Conservation (phyloP, 192 early-diverging fungal genomes). For the Physocladia obscura region DNA sequence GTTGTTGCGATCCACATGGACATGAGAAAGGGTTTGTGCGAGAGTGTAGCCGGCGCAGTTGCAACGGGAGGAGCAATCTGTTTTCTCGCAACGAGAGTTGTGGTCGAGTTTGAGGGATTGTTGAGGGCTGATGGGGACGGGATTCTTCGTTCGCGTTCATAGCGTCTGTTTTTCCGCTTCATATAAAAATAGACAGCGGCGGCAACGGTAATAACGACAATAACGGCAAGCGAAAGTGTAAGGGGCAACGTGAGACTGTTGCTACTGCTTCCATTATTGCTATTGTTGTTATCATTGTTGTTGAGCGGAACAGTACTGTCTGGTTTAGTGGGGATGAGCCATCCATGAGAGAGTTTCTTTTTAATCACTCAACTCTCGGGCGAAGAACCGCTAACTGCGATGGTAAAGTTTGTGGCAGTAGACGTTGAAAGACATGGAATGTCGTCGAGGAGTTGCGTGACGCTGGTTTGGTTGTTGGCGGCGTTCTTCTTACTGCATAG, state of each 20-base stretch:
- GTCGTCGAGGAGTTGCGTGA: conserved; percentile 1
- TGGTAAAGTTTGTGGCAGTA: background rate
- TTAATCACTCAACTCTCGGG: background rate
- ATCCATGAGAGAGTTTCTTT: background rate
- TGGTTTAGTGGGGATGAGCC: background rate
- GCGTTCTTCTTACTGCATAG: conserved; percentile 15
- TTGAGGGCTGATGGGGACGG: background rate
- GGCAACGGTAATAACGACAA: background rate
- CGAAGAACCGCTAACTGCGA: background rate
- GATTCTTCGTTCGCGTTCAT: background rate
- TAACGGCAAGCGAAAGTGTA: background rate
- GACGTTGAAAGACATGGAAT: background rate
- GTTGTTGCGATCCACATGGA: background rate
- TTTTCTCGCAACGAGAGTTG: background rate
- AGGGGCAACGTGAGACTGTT: conserved; percentile 7
- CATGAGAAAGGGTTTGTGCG: too few relatives aligned
- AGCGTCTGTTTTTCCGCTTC: conserved; percentile 6
- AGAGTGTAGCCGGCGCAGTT: background rate
- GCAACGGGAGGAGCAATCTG: conserved; percentile 1
- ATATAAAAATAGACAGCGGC: conserved; percentile 26
- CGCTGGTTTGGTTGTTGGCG: too few relatives aligned
- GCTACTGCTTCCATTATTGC: background rate
- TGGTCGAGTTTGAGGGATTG: background rate
- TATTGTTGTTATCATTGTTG: background rate
- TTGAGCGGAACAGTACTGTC: background rate